Conservation (phyloP, 805 yeast genomes). For the Suhomyces faveliae region DNA sequence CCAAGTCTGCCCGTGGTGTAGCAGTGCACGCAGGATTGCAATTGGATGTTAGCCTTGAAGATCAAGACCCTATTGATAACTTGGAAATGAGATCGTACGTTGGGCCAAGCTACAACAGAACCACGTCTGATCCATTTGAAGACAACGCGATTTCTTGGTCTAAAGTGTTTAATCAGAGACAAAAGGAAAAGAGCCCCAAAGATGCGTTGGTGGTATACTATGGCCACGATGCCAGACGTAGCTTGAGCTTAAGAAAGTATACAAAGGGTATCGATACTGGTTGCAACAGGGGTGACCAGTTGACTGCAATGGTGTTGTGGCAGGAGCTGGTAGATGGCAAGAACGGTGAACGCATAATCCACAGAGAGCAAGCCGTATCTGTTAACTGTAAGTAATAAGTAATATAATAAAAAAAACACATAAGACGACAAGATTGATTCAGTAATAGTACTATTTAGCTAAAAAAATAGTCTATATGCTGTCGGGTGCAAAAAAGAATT, state of each 20-base stretch:
- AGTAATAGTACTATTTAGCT: no score
- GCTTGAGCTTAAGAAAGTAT: slow-evolving; percentile 61
- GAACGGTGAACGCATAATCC: slow-evolving; percentile 14
- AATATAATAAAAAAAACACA: not conserved
- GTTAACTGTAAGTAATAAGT: slow-evolving; percentile 10
- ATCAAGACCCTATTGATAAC: slow-evolving; percentile 61
- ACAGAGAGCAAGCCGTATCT: slow-evolving; percentile 20
- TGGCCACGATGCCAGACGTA: slow-evolving; percentile 87
- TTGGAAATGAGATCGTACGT: slow-evolving; percentile 69
- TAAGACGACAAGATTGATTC: no score
- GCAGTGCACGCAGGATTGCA: slow-evolving; percentile 85
- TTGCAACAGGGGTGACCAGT: slow-evolving; percentile 71
- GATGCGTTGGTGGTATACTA: slow-evolving; percentile 55
- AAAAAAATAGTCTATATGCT: not conserved
- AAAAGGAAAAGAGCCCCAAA: slow-evolving; percentile 30
- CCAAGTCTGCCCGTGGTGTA: slow-evolving; percentile 32
- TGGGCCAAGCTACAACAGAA: slow-evolving; percentile 58
- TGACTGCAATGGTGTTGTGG: slow-evolving; percentile 62
- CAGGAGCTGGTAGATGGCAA: slow-evolving; percentile 6
- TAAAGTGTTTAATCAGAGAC: slow-evolving; percentile 51
- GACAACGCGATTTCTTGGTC: slow-evolving; percentile 52
- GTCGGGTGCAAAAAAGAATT: slow-evolving; percentile 21
- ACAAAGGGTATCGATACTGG: slow-evolving; percentile 82
- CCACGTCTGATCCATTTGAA: slow-evolving; percentile 49
- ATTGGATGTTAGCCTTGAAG: slow-evolving; percentile 58